phyloP scores from a whole-genome alignment of 805 yeast genomes.

The Wickerhamomyces rabaulensis region DNA sequence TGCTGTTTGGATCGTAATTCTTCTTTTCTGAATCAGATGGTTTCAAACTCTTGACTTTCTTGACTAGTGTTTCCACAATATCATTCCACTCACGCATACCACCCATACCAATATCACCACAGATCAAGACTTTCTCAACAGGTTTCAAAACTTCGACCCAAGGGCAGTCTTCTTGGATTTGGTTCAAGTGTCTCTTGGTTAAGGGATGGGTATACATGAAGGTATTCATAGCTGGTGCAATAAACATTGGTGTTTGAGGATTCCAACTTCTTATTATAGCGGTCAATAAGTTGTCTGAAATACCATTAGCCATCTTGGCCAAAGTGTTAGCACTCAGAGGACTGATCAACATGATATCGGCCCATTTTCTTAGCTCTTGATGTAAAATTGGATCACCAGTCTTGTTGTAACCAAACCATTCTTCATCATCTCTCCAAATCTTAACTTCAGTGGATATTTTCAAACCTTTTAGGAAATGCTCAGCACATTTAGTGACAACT shows the following conservation, averaged over 20 bases:
- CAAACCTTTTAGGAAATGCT: slow-evolving; percentile 58
- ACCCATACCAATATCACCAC: slow-evolving; percentile 90
- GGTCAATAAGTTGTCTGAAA: slow-evolving; percentile 72
- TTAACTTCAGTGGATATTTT: slow-evolving; percentile 71
- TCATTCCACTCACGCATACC: slow-evolving; percentile 90
- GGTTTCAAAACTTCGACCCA: slow-evolving; percentile 72
- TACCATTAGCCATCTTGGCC: slow-evolving; percentile 70
- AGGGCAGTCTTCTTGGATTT: slow-evolving; percentile 66
- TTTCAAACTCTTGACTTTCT: slow-evolving; percentile 19
- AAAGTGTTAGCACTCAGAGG: slow-evolving; percentile 78
- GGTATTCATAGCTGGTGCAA: slow-evolving; percentile 88
- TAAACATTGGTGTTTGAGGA: slow-evolving; percentile 61
- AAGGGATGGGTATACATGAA: slow-evolving; percentile 76
- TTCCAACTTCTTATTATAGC: slow-evolving; percentile 77
- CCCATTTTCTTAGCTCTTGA: slow-evolving; percentile 80
- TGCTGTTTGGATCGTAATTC: slow-evolving; percentile 36
- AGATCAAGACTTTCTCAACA: slow-evolving; percentile 70
- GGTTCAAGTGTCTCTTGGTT: slow-evolving; percentile 63
- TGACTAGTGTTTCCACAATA: slow-evolving; percentile 55
- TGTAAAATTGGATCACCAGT: slow-evolving; percentile 73
- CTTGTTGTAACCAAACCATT: slow-evolving; percentile 52
- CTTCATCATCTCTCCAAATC: slow-evolving; percentile 83
- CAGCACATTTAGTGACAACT: slow-evolving; percentile 73
- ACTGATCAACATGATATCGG: slow-evolving; percentile 70
- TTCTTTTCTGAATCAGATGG: slow-evolving; percentile 20